Conservation (phyloP, 495 filamentous ascomycete species). For the Xylaria curta region DNA sequence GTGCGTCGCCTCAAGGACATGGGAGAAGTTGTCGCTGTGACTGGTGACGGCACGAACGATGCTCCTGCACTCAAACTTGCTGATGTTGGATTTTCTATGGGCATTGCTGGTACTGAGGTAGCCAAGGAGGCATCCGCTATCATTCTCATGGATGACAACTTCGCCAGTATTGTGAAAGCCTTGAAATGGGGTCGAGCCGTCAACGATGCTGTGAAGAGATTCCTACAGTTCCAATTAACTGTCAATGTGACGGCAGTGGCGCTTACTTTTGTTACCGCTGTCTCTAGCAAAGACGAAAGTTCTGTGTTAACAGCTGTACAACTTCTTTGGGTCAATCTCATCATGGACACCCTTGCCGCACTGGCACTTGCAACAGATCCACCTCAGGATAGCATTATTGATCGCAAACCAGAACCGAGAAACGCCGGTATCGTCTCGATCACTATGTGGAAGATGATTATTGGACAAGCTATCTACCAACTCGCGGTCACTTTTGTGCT, state of each 20-base stretch:
- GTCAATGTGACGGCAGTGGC: conserved; percentile 89
- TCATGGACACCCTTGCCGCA: conserved; percentile 93
- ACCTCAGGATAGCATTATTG: conserved; percentile 76
- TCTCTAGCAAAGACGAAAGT: conserved; percentile 67
- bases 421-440: conserved; percentile 76
- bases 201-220: conserved; percentile 89
- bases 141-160: conserved; percentile 92
- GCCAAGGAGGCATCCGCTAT: conserved; percentile 93
- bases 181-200: conserved; percentile 90
- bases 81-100: conserved; percentile 93
- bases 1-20: conserved; percentile 75
- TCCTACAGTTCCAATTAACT: conserved; percentile 90
- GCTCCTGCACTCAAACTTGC: conserved; percentile 84
- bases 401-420: conserved; percentile 85
- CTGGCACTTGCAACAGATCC: conserved; percentile 86
- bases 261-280: conserved; percentile 82
- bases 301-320: conserved; percentile 87
- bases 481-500: conserved; percentile 78
- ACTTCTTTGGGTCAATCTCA: conserved; percentile 89
- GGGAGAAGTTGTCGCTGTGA: conserved; percentile 84
- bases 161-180: conserved; percentile 84
- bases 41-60: conserved; percentile 90
- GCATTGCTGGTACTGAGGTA: conserved; percentile 89
- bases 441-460: conserved; percentile 97
- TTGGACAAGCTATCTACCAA: conserved; percentile 85